Percentiles rank a stretch among this genome's conserved stretches.
Conservation (phyloP, 192 early-diverging fungal genomes). For the Mycoemilia scoparia region DNA sequence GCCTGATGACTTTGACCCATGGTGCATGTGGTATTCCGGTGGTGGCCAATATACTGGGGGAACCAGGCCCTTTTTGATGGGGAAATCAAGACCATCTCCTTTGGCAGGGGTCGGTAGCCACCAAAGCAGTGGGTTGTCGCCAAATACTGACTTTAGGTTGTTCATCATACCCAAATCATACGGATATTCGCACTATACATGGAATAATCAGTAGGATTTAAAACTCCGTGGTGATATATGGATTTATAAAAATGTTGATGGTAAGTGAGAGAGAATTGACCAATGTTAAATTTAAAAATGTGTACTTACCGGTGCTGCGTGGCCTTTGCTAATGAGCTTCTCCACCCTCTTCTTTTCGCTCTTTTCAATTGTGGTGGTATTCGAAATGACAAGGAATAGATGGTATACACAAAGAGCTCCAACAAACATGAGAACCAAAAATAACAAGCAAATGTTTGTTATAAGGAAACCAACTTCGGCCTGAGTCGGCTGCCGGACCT, state of each 20-base stretch:
- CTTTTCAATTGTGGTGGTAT: constrained; percentile 31
- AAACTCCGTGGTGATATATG: constrained; percentile 72
- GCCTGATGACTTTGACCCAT: constrained; percentile 1
- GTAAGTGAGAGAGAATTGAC: constrained; percentile 51
- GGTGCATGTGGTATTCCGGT: constrained; percentile 35
- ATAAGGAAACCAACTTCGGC: constrained; percentile 54
- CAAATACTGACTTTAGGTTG: constrained; percentile 65
- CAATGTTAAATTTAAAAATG: constrained; percentile 39
- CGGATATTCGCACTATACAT: constrained; percentile 50
- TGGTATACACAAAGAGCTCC: constrained; percentile 28
- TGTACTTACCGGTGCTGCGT: constrained; percentile 52
- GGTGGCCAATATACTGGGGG: constrained; percentile 52
- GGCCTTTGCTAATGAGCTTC: constrained; percentile 27
- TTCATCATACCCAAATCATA: constrained; percentile 58
- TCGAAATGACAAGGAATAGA: constrained; percentile 17
- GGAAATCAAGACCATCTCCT: constrained; percentile 51
- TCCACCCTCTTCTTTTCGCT: constrained; percentile 27
- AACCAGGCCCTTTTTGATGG: constrained; percentile 27
- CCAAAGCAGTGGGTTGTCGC: constrained; percentile 51
- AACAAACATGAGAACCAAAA: constrained; percentile 21
- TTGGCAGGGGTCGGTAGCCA: constrained; percentile 39
- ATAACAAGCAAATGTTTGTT: constrained; percentile 42
- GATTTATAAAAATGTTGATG: too few species aligned
- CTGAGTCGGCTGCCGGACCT: constrained; percentile 31
- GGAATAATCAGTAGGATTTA: constrained; percentile 55